Base-by-base conservation (phyloP, 73 alveolate species). In the Tetrahymena borealis region DNA sequence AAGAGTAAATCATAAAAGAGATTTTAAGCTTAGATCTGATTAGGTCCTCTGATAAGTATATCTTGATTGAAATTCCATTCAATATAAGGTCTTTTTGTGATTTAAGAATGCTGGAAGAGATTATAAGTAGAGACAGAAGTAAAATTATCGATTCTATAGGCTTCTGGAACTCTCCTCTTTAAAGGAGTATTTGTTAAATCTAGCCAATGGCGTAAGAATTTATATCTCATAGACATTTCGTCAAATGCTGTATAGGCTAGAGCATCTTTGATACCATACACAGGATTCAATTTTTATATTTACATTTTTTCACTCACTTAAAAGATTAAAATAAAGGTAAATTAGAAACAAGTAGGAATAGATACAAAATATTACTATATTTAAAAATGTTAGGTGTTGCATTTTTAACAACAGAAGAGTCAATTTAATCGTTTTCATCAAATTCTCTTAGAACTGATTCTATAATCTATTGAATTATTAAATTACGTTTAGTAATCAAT, bases 1-100 rank as follows among this genome's bases (percentile, higher is more conserved):
- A 93, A 77, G n/a, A 93, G 24, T 11, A 92, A 79, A 93, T 93
- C 95, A 39, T 33, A 79, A 38, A 93, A 93, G 1, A 93, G 78
- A 35, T 93, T 79, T 79, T 93, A 90, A 79, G 95, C 95, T 33
- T 93, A 92, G 5, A 90, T 85, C 36, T 93, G 39, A 33, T 91
- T 79, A 3, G 93, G 91, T 4, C 95, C 95, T 42, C 91, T 93
- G 8, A 93, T 85, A 31, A 93, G 32, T 90, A 91, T 38, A 40
- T 93, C 95, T 92, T 92, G 39, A 85, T 38, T 33, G 28, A 93
- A 32, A 90, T 91, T 28, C 95, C 95, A 93, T 85, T 93, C 95
- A 8, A 91, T 92, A 79, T 93, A 93, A 39, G 95, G 90, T 93
- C 95, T 40, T 28, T 93, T 85, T n/a, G 91, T 79, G 35, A 93